These are phyloP conservation scores for Cyberlindnera meyerae DNA, from an alignment of 805 yeast species.

Conservation along the genomic window DNA sequence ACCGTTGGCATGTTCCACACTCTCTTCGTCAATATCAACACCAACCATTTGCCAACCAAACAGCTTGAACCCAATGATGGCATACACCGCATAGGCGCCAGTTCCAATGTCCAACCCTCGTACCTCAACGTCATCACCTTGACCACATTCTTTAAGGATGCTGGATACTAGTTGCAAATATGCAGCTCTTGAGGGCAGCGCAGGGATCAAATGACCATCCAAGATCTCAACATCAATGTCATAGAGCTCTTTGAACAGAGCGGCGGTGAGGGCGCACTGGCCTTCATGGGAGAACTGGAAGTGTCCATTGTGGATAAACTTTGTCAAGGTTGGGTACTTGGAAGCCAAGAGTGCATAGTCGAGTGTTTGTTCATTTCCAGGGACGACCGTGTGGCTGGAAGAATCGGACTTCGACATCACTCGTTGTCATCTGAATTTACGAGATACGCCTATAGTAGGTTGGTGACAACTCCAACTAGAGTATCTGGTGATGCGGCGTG, in stretches of 20 bases:
- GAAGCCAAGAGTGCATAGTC: slow-evolving; percentile 2
- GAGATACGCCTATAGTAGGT: no score
- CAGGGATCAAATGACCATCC: slow-evolving; percentile 17
- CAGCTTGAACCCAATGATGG: slow-evolving; percentile 32
- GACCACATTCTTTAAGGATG: slow-evolving; percentile 12
- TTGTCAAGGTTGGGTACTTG: slow-evolving; percentile 3
- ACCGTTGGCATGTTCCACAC: slow-evolving; percentile 28
- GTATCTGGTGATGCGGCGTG: no score
- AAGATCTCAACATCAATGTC: slow-evolving; percentile 4
- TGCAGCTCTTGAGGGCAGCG: slow-evolving; percentile 14
- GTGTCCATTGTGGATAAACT: no score
- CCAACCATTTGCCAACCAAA: slow-evolving; percentile 31
- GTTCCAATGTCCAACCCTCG: slow-evolving; percentile 44
- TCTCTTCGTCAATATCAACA: slow-evolving; percentile 36
- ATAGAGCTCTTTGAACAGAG: slow-evolving; percentile 10
- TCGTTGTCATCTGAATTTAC: no score
- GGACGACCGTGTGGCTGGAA: no score
- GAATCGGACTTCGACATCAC: no score
- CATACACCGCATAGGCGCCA: slow-evolving; percentile 45
- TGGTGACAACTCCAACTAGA: no score
- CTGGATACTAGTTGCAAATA: slow-evolving; percentile 11
- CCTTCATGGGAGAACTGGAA: slow-evolving; percentile 12
- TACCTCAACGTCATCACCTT: neutral
- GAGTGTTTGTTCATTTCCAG: no score
- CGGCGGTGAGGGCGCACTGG: slow-evolving; percentile 17